Percentiles rank a stretch among this genome's conserved stretches.
Conservation (phyloP, 345 rosid species). For the Syzygium aromaticum region DNA sequence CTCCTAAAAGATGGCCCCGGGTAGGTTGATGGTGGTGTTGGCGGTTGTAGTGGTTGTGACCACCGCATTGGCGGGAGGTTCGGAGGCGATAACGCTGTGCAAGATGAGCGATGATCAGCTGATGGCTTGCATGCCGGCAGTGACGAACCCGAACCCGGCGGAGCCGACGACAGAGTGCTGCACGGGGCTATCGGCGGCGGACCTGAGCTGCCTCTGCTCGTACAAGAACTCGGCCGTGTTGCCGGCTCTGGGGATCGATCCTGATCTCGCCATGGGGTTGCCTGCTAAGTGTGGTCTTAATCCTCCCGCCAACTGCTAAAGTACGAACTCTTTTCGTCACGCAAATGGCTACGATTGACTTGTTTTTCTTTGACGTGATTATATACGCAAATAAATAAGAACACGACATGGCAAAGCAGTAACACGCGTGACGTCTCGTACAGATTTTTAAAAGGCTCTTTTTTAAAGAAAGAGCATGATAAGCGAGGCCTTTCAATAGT, state of each 20-base stretch:
- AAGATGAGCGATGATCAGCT: slow-evolving; percentile 35
- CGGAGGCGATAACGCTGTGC: slow-evolving; percentile 30
- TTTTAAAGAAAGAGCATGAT: not conserved
- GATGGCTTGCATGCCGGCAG: slow-evolving; percentile 51
- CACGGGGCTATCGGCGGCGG: slow-evolving; percentile 35
- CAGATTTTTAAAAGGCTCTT: not conserved
- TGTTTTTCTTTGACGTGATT: not conserved
- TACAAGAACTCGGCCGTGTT: slow-evolving; percentile 40
- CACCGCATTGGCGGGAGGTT: slow-evolving; percentile 1
- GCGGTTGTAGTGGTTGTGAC: not conserved
- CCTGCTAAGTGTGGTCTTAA: slow-evolving; percentile 40
- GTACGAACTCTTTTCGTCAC: not conserved
- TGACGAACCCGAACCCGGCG: slow-evolving; percentile 36
- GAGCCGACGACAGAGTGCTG: slow-evolving; percentile 49
- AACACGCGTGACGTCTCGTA: not conserved
- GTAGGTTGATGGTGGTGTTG: not conserved
- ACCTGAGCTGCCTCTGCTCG: slow-evolving; percentile 53
- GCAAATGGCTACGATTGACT: not conserved
- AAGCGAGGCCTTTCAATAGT: not conserved
- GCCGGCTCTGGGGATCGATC: slow-evolving; percentile 60
- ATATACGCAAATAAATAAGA: not conserved
- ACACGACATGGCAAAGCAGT: not conserved
- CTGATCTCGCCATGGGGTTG: slow-evolving; percentile 45
- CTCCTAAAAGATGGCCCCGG: not conserved
- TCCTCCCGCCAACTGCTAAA: slow-evolving; percentile 19